Conservation (phyloP, 495 filamentous ascomycete genomes). For the Coniosporium apollinis region DNA sequence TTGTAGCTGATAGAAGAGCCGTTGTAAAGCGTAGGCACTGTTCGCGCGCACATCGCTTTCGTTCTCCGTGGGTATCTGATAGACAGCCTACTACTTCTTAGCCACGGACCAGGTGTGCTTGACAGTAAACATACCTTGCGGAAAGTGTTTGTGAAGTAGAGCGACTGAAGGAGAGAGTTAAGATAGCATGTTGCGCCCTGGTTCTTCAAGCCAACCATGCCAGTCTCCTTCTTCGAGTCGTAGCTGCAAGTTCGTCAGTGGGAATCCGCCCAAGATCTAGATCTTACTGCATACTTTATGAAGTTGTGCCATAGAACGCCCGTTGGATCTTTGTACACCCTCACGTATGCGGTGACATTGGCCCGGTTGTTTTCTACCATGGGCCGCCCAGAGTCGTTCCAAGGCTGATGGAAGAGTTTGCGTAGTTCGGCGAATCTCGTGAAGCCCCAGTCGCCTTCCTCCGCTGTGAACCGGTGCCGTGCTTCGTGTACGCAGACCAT, state of each 20-base stretch:
- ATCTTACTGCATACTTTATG: slow-evolving; percentile 42
- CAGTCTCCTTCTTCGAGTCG: slow-evolving; percentile 96
- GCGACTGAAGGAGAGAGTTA: slow-evolving; percentile 88
- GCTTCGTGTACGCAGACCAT: slow-evolving; percentile 53
- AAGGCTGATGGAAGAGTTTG: slow-evolving; percentile 56
- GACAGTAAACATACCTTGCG: slow-evolving; percentile 47
- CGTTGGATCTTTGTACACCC: slow-evolving; percentile 90
- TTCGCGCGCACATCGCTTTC: slow-evolving; percentile 57
- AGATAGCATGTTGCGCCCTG: slow-evolving; percentile 97
- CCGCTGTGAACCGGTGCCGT: slow-evolving; percentile 82
- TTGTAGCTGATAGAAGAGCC: slow-evolving; percentile 88
- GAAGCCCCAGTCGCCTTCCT: slow-evolving; percentile 99
- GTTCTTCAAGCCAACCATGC: slow-evolving; percentile 91
- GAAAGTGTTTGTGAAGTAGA: slow-evolving; percentile 96
- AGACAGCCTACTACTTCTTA: slow-evolving; percentile 51
- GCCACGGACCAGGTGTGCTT: not conserved
- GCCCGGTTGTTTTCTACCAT: slow-evolving; percentile 76
- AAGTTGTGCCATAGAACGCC: slow-evolving; percentile 99
- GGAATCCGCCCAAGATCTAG: not conserved
- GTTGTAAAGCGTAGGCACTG: slow-evolving; percentile 85
- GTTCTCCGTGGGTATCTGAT: slow-evolving; percentile 81
- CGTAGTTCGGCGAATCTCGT: slow-evolving; percentile 78
- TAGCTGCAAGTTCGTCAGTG: slow-evolving; percentile 37
- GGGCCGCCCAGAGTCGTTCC: slow-evolving; percentile 51
- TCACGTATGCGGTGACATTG: slow-evolving; percentile 82